Base-by-base conservation (phyloP, 78 protist genomes). In the Pigoraptor vietnamica region DNA sequence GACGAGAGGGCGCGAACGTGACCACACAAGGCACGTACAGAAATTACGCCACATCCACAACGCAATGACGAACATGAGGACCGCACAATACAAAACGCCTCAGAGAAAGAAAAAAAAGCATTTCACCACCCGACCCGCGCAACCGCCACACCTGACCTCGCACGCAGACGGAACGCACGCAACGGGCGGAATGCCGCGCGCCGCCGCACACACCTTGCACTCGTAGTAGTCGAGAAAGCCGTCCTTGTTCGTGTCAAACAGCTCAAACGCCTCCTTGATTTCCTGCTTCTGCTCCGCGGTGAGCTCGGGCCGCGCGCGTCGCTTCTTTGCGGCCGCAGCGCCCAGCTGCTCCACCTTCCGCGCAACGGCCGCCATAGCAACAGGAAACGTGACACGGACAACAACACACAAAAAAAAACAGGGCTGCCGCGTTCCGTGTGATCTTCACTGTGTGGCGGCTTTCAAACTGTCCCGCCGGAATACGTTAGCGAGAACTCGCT, bases 141-240 rank as follows among this genome's bases (percentile, higher is more conserved):
- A n/a, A n/a, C n/a, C n/a, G n/a, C n/a, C n/a, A n/a, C n/a, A n/a
- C n/a, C n/a, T n/a, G n/a, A n/a, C n/a, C n/a, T n/a, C n/a, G n/a
- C n/a, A n/a, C n/a, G n/a, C n/a, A n/a, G n/a, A n/a, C n/a, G n/a
- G n/a, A n/a, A n/a, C n/a, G n/a, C n/a, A n/a, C n/a, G n/a, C n/a
- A 97, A 93, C 0, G 98, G 97, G 0, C 97, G 92, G 96, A 97
- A 90, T 0, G 98, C 98, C 23, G 94, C 98, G 94, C 95, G 21
- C 23, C 82, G 24, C 23, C 40, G 36, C n/a, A 0, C 37, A 19
- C 38, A 91, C 93, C 90, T 91, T 95, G 39, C 95, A 92, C 93
- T 97, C 98, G 81, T 95, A 93, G 86, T 92, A 91, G 90, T 95
- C 96, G 83, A 97, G 94, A 0, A 0, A 25, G n/a, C 79, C 88